Evolutionary conservation across 805 yeast species (phyloP).

Genomic region (Jamesozyma piceae): DNA sequence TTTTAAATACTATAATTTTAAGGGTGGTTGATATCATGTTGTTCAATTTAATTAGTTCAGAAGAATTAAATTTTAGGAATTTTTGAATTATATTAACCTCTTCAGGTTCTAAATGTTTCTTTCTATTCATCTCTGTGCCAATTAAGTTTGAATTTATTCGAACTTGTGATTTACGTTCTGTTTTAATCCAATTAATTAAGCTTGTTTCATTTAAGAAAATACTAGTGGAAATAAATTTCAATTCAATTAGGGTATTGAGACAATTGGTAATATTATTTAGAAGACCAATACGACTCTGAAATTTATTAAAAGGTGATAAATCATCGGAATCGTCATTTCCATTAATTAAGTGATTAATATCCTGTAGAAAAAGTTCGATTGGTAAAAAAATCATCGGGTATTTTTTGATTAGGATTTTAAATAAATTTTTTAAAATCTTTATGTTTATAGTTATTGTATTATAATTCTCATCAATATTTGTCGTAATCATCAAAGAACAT

Average conservation of each 20-base stretch:
- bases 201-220: slow-evolving; percentile 8
- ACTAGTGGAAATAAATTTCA: slow-evolving; percentile 4
- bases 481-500: slow-evolving; percentile 5
- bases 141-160: neutral
- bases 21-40: slow-evolving; percentile 9
- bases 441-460: slow-evolving; percentile 5
- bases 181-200: slow-evolving; percentile 13
- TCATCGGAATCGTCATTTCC: neutral
- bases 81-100: slow-evolving; percentile 20
- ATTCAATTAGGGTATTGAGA: slow-evolving; percentile 9
- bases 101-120: slow-evolving; percentile 20
- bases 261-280: slow-evolving; percentile 10
- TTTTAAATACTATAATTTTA: slow-evolving; percentile 16
- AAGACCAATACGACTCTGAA: slow-evolving; percentile 1
- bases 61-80: slow-evolving; percentile 18
- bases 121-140: slow-evolving; percentile 3
- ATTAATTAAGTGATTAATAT: slow-evolving; percentile 1
- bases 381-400: slow-evolving; percentile 21
- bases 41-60: slow-evolving; percentile 14
- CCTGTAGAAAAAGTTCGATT: slow-evolving; percentile 10
- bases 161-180: slow-evolving; percentile 4
- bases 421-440: slow-evolving; percentile 13
- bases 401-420: slow-evolving; percentile 10
- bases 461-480: neutral
- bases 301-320: neutral